Conservation (phyloP, 2,329 filamentous ascomycete genomes). For the Elsinoe perseae region DNA sequence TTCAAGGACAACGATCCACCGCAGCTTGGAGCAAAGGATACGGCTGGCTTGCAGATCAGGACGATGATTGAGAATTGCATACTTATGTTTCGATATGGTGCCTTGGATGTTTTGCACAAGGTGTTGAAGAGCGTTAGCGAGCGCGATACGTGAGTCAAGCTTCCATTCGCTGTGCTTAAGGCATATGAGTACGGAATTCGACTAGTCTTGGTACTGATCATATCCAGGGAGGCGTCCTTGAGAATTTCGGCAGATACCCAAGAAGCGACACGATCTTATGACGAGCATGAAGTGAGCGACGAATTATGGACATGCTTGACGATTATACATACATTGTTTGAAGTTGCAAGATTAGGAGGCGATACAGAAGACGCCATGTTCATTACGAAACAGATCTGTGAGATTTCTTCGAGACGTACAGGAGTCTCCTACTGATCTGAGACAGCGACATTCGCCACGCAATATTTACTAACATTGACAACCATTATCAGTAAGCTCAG, state of each 20-base stretch:
- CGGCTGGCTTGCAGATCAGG: slow-evolving; percentile 36
- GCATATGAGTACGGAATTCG: neutral
- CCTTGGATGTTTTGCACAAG: slow-evolving; percentile 35
- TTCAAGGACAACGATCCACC: slow-evolving; percentile 24
- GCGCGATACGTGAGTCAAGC: slow-evolving; percentile 17
- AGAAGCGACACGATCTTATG: slow-evolving; percentile 13
- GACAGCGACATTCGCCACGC: slow-evolving; percentile 38
- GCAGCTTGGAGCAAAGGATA: slow-evolving; percentile 26
- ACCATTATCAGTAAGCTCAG: slow-evolving; percentile 47
- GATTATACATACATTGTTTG: slow-evolving; percentile 43
- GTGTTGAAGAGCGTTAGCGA: slow-evolving; percentile 30
- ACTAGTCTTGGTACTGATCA: neutral
- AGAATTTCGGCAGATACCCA: slow-evolving; percentile 15
- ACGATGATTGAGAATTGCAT: slow-evolving; percentile 40
- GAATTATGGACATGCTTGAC: slow-evolving; percentile 45
- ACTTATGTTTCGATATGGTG: slow-evolving; percentile 35
- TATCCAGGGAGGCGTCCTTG: slow-evolving; percentile 4
- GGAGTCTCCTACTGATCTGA: slow-evolving; percentile 39
- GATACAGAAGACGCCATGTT: slow-evolving; percentile 17
- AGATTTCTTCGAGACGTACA: slow-evolving; percentile 17
- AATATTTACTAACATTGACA: slow-evolving; percentile 64
- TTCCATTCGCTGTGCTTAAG: neutral
- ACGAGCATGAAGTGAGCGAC: slow-evolving; percentile 24
- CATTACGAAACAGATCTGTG: neutral
- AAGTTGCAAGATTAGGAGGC: slow-evolving; percentile 35